These are phyloP conservation scores for Claviceps pazoutovae DNA, from an alignment of 2,329 filamentous ascomycete genomes.

Conservation along the genomic window DNA sequence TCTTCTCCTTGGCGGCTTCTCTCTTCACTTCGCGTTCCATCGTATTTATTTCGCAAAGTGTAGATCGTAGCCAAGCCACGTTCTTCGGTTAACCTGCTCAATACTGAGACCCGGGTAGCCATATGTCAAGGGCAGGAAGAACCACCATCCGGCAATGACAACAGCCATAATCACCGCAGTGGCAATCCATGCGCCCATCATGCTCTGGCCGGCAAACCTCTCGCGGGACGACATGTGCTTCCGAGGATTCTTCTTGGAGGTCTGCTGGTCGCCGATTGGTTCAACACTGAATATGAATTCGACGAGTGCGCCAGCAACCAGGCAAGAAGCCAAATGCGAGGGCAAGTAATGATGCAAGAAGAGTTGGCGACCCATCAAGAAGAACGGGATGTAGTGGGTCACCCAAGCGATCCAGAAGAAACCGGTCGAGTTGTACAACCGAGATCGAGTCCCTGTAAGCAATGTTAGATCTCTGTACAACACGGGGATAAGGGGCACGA, in stretches of 20 bases:
- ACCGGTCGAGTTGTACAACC: conserved; percentile 94
- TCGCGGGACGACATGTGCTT: conserved; percentile 67
- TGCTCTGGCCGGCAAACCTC: conserved; percentile 64
- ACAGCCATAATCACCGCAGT: conserved; percentile 52
- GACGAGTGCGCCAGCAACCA: conserved; percentile 80
- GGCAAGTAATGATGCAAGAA: conserved; percentile 98
- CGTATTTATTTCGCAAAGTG: conserved; percentile 84
- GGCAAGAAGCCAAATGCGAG: conserved; percentile 76
- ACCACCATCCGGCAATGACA: conserved; percentile 69
- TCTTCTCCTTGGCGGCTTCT: neutral
- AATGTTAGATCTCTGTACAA: conserved; percentile 16
- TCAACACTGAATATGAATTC: conserved; percentile 96
- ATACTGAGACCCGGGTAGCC: conserved; percentile 79
- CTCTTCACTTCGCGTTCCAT: neutral
- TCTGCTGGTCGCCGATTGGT: conserved; percentile 38
- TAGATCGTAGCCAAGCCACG: conserved; percentile 94
- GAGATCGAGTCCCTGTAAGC: conserved; percentile 63
- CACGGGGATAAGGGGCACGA: neutral
- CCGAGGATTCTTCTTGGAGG: conserved; percentile 25
- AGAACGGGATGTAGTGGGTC: conserved; percentile 95
- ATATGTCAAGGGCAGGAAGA: conserved; percentile 91
- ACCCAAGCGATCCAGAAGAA: conserved; percentile 99
- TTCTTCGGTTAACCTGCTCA: conserved; percentile 64
- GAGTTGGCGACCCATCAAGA: conserved; percentile 91
- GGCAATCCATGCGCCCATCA: conserved; percentile 68